phyloP scores from a whole-genome alignment of 768 basidiomycete genomes.

The Thelephora ganbajun region DNA sequence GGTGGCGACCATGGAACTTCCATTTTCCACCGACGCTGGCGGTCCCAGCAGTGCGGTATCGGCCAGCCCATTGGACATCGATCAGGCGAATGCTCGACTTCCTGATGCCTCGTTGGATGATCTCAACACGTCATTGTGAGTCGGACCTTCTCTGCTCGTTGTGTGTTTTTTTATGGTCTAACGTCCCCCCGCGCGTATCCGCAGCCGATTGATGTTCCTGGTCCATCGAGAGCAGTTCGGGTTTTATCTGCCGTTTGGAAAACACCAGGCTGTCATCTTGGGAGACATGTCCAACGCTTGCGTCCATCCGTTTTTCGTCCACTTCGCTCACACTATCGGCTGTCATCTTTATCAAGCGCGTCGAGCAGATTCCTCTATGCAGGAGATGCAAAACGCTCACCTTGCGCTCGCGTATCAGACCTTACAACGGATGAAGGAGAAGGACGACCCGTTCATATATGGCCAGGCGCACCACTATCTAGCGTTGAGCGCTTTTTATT shows the following conservation, averaged over 20 bases:
- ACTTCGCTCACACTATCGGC: conserved; percentile 13
- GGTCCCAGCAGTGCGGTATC: neutral
- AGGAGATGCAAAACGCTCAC: neutral
- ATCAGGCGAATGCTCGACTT: neutral
- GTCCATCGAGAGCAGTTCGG: conserved; percentile 12
- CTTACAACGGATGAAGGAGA: neutral
- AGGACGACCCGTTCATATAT: neutral
- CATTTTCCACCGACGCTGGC: neutral
- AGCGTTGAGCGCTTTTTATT: neutral
- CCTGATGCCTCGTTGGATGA: neutral
- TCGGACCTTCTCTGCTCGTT: neutral
- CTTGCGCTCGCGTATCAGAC: neutral
- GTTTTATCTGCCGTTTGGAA: conserved; percentile 8
- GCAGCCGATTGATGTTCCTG: conserved; percentile 12
- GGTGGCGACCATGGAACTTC: neutral
- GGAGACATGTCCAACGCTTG: conserved; percentile 12
- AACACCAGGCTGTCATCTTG: conserved; percentile 11
- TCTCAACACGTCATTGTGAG: neutral
- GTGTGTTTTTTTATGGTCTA: neutral
- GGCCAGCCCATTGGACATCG: neutral
- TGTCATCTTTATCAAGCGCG: conserved; percentile 12
- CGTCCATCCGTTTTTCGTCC: conserved; percentile 13
- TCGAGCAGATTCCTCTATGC: neutral
- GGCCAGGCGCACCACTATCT: neutral
- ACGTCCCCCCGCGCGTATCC: neutral